These are phyloP conservation scores for Tilletia indica DNA, from an alignment of 1,284 basidiomycete species.

Conservation along the genomic window DNA sequence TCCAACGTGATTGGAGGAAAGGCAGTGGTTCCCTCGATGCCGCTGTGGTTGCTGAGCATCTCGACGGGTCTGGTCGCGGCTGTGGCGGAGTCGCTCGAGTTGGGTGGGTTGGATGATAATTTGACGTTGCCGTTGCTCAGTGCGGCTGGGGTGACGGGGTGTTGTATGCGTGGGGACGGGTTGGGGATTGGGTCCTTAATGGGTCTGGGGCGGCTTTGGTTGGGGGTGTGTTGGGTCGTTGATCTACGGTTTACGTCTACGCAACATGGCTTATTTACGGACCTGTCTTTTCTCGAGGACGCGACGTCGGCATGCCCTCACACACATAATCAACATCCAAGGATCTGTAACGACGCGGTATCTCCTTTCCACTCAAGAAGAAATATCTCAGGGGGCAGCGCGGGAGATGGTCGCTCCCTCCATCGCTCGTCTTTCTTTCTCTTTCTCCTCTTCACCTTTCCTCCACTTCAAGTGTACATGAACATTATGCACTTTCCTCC, in stretches of 20 bases:
- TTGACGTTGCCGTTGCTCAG: slow-evolving; percentile 86
- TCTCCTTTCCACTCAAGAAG: no score
- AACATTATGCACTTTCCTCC: not conserved
- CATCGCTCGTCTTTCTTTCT: not conserved
- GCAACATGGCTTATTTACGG: no score
- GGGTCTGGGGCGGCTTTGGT: slow-evolving; percentile 8
- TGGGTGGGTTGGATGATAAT: slow-evolving; percentile 88
- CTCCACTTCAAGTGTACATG: not conserved
- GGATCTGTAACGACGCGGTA: no score
- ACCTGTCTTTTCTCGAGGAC: no score
- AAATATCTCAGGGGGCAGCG: no score
- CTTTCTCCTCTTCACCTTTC: not conserved
- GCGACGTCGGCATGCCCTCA: no score
- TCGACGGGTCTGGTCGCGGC: slow-evolving; percentile 54
- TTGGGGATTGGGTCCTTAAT: slow-evolving; percentile 12
- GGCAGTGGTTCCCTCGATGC: slow-evolving; percentile 39
- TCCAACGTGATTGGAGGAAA: not conserved
- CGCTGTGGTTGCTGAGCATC: slow-evolving; percentile 37
- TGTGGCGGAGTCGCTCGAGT: slow-evolving; percentile 63
- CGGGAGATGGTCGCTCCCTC: not conserved
- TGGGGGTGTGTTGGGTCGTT: not conserved
- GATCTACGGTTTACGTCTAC: not conserved
- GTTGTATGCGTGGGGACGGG: slow-evolving; percentile 44
- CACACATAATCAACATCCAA: no score
- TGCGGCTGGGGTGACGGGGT: slow-evolving; percentile 71